Percentiles rank a stretch among this genome's conserved stretches.
Evolutionary conservation across 1,284 basidiomycete species (phyloP).

Genomic region (Stygiomarasmius scandens): DNA sequence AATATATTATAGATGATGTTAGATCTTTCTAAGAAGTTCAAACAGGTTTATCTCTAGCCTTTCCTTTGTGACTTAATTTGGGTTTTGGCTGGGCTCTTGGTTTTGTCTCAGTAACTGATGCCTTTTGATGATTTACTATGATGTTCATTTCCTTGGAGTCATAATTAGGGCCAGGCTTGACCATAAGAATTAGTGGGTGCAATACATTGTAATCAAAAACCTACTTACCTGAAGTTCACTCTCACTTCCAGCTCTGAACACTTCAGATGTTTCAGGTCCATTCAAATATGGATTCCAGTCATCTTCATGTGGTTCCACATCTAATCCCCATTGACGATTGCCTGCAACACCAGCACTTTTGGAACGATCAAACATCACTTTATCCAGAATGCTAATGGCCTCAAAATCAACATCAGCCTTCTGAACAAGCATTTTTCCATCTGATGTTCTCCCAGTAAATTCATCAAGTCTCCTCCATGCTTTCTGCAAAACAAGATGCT

Average conservation of each 20-base stretch:
- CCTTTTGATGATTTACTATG: no score
- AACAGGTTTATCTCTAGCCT: no score
- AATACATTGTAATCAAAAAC: not conserved
- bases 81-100: no score
- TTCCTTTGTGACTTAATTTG: no score
- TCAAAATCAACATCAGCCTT: conserved; percentile 25
- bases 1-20: no score
- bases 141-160: no score
- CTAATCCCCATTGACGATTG: conserved; percentile 26
- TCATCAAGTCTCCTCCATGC: conserved; percentile 19
- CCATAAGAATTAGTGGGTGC: not conserved
- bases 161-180: no score
- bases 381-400: conserved; percentile 17
- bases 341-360: conserved; percentile 17
- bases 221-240: conserved; percentile 1
- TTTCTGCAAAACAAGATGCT: conserved; percentile 1
- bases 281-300: conserved; percentile 16
- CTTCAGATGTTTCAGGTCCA: not conserved
- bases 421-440: not conserved
- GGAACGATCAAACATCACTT: conserved; percentile 22
- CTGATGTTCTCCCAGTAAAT: conserved; percentile 4
- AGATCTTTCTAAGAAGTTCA: no score
- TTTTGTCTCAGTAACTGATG: no score
- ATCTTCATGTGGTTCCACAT: conserved; percentile 23
- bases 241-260: not conserved